Percentiles rank a stretch among this genome's conserved stretches.
Conservation (phyloP, 23 red algal genomes). For the Gracilaria gracilis region DNA sequence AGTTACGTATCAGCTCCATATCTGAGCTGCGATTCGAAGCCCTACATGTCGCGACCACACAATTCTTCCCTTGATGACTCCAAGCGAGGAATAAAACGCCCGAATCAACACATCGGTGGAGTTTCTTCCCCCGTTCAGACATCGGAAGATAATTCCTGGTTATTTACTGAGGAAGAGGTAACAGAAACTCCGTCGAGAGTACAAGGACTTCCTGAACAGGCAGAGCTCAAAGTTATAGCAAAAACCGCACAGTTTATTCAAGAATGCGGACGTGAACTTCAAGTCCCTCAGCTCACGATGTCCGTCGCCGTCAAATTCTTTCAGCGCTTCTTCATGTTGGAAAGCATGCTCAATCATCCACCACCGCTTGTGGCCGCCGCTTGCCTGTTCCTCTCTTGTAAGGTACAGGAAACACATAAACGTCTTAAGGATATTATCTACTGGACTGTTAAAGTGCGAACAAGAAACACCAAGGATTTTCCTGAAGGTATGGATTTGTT, state of each 20-base stretch:
- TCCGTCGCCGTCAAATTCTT: conserved; percentile 83
- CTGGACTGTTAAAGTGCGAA: conserved; percentile 88
- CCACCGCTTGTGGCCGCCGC: conserved; percentile 82
- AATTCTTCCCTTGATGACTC: conserved; percentile 10
- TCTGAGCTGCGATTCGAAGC: neutral
- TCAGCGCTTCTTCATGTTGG: conserved; percentile 89
- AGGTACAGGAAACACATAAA: conserved; percentile 91
- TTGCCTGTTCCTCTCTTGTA: conserved; percentile 94
- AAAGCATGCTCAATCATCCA: conserved; percentile 74
- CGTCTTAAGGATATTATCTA: conserved; percentile 88
- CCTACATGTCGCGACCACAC: conserved; percentile 33
- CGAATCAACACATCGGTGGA: conserved; percentile 30
- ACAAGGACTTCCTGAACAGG: conserved; percentile 63
- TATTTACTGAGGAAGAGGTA: conserved; percentile 86
- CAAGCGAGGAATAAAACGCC: conserved; percentile 23
- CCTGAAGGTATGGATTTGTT: conserved; percentile 86
- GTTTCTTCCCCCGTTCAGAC: conserved; percentile 40
- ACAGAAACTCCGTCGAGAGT: conserved; percentile 81
- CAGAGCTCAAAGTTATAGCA: conserved; percentile 66
- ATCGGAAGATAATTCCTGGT: conserved; percentile 77
- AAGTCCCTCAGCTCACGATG: conserved; percentile 80
- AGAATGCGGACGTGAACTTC: conserved; percentile 67
- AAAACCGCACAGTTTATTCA: conserved; percentile 77
- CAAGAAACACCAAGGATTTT: conserved; percentile 80
- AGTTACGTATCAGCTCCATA: neutral